phyloP scores from a whole-genome alignment of 257 asterid species.

The Linaria vulgaris region DNA sequence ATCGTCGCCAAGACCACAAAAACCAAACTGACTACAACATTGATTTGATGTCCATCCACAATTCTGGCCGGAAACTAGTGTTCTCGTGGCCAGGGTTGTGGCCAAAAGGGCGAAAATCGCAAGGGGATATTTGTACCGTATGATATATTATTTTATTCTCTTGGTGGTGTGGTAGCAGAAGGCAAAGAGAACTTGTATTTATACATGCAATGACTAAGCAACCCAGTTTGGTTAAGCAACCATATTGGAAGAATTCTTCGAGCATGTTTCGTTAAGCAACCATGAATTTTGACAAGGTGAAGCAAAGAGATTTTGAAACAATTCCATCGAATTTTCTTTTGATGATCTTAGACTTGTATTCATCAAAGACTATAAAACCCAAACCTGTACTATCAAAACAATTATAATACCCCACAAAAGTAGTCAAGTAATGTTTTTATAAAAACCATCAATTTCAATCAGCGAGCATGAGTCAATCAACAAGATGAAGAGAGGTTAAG shows the following conservation, averaged over 20 bases:
- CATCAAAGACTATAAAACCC: too few species aligned
- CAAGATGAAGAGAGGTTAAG: too few species aligned
- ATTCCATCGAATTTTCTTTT: too few species aligned
- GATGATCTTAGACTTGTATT: too few species aligned
- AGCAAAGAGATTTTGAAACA: too few species aligned
- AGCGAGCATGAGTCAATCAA: too few species aligned
- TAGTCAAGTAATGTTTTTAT: too few species aligned
- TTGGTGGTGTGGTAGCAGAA: slow-evolving; percentile 6
- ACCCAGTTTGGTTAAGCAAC: background rate
- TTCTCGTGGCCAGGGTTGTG: slow-evolving; percentile 29
- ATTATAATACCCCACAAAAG: too few species aligned
- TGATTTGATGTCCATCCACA: slow-evolving; percentile 3
- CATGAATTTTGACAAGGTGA: too few species aligned
- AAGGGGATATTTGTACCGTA: background rate
- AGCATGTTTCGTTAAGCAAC: background rate
- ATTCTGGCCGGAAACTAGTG: slow-evolving; percentile 16
- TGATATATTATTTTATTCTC: slow-evolving; percentile 2
- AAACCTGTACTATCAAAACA: too few species aligned
- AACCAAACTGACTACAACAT: slow-evolving; percentile 43
- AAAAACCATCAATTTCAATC: too few species aligned
- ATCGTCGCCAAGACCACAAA: slow-evolving; percentile 35
- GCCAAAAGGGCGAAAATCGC: slow-evolving; percentile 3
- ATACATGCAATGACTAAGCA: slow-evolving; percentile 6
- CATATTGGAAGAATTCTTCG: background rate
- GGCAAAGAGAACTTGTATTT: slow-evolving; percentile 5